Conservation (phyloP, 2,329 filamentous ascomycete genomes). For the Coniochaeta sp. region DNA sequence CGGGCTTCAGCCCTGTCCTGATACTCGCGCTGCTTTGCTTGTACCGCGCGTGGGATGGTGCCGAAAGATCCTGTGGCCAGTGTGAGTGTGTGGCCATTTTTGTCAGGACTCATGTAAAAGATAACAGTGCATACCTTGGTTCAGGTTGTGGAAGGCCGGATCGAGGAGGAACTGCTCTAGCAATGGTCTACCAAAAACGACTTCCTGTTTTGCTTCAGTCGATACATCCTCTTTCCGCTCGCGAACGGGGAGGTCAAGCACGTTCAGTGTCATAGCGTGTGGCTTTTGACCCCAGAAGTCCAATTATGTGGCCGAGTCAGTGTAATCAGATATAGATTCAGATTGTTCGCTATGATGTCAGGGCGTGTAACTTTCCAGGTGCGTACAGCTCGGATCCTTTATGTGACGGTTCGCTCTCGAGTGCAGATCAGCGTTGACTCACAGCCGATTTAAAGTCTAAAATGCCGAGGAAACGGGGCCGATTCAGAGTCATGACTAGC, state of each 20-base stretch:
- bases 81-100: neutral
- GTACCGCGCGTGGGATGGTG: conserved; percentile 58
- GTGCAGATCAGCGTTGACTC: neutral
- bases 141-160: conserved; percentile 62
- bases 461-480: neutral
- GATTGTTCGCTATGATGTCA: neutral
- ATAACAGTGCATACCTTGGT: conserved; percentile 57
- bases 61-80: conserved; percentile 64
- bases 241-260: neutral
- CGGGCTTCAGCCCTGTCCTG: conserved; percentile 59
- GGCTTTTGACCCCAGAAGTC: neutral
- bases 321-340: neutral
- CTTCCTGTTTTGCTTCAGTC: neutral
- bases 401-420: neutral
- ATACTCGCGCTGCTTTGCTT: conserved; percentile 50
- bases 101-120: neutral
- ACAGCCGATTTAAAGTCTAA: neutral
- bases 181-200: conserved; percentile 29
- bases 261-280: neutral
- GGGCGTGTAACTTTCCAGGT: neutral
- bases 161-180: conserved; percentile 63
- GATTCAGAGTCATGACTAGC: neutral
- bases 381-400: neutral
- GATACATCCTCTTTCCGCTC: neutral
- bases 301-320: neutral